phyloP scores from a whole-genome alignment of 208 protist species.

The Acanthamoeba royreba region DNA sequence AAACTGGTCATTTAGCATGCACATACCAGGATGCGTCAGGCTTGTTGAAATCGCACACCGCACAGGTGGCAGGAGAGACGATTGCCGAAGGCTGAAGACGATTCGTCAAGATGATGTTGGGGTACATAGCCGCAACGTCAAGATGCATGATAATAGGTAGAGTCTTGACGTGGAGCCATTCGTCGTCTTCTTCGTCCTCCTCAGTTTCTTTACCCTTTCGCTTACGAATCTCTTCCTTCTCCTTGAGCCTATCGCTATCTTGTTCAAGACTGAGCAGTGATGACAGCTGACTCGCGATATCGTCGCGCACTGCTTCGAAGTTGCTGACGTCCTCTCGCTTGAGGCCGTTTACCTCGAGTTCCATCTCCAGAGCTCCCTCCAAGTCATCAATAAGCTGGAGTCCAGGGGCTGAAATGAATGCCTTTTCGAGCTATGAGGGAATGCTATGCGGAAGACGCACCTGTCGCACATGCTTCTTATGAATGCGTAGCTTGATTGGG shows the following conservation, averaged over 20 bases:
- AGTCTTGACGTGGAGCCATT: conserved; percentile 58
- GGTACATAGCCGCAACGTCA: conserved; percentile 99
- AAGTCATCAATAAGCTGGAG: conserved; percentile 92
- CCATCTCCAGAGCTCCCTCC: conserved; percentile 89
- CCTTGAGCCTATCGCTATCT: neutral
- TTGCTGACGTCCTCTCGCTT: conserved; percentile 80
- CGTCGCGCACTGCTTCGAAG: conserved; percentile 83
- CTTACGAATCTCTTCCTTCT: conserved; percentile 71
- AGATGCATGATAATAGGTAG: conserved; percentile 99
- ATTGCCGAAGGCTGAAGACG: conserved; percentile 90
- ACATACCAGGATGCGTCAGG: conserved; percentile 80
- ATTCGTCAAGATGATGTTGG: conserved; percentile 99
- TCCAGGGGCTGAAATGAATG: conserved; percentile 66
- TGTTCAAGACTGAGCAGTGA: conserved; percentile 1
- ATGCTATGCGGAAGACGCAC: conserved; percentile 85
- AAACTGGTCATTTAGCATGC: neutral
- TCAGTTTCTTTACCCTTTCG: neutral
- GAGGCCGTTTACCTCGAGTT: conserved; percentile 70
- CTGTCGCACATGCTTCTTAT: conserved; percentile 17
- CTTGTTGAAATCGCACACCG: conserved; percentile 95
- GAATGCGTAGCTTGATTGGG: conserved; percentile 57
- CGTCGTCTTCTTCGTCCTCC: neutral
- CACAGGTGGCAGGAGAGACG: conserved; percentile 93
- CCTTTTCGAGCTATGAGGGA: neutral
- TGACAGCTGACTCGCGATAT: neutral